Evolutionary conservation across 2,329 filamentous ascomycete genomes (phyloP).

Genomic region (Aspergillus sp.): DNA sequence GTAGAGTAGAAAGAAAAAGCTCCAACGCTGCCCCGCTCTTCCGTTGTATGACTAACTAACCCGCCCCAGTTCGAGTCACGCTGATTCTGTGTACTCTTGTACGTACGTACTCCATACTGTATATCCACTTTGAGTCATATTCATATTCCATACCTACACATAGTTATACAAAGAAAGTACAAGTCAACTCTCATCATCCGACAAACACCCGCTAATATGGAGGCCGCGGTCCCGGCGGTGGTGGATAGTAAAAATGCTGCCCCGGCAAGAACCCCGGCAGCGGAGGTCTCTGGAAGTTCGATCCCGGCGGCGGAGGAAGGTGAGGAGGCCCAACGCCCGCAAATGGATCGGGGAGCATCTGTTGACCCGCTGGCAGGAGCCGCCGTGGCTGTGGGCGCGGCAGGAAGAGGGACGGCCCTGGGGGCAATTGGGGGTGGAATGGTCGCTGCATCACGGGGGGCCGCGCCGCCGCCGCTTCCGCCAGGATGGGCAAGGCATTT

Average conservation of each 20-base stretch:
- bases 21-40: too few relatives aligned
- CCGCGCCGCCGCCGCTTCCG: slow-evolving; percentile 26
- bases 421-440: slow-evolving; percentile 22
- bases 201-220: slow-evolving; percentile 11
- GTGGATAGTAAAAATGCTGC: slow-evolving; percentile 15
- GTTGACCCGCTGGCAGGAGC: slow-evolving; percentile 26
- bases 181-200: too few relatives aligned
- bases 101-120: too few relatives aligned
- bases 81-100: too few relatives aligned
- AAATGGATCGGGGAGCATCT: slow-evolving; percentile 31
- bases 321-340: slow-evolving; percentile 27
- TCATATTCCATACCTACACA: too few relatives aligned
- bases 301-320: slow-evolving; percentile 31
- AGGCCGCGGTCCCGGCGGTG: slow-evolving; percentile 11
- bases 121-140: too few relatives aligned
- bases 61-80: too few relatives aligned
- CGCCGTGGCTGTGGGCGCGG: slow-evolving; percentile 23
- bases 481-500: slow-evolving; percentile 26
- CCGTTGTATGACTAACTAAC: too few relatives aligned
- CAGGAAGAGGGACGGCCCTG: slow-evolving; percentile 14
- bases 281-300: slow-evolving; percentile 26
- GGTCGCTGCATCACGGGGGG: slow-evolving; percentile 20
- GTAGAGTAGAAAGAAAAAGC: too few relatives aligned
- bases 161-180: too few relatives aligned
- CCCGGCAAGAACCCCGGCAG: slow-evolving; percentile 19